A percentile compares a stretch with the other conserved stretches of the same genome.
phyloP scores from a whole-genome alignment of 768 basidiomycete species.

The Mycena belliarum region DNA sequence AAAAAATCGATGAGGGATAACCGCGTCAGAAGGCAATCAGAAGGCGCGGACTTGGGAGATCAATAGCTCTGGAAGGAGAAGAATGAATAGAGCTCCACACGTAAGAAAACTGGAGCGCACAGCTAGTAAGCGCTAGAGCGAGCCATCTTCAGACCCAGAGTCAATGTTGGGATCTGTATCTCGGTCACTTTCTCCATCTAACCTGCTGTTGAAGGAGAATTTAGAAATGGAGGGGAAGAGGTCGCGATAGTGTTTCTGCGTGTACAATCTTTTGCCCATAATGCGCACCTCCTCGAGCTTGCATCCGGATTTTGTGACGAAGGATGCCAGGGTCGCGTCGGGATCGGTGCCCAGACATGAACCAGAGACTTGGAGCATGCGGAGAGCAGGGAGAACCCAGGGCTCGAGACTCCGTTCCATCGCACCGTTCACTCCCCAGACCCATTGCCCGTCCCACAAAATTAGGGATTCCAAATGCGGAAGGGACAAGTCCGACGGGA shows the following conservation, averaged over 20 bases:
- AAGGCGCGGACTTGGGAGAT: too few species aligned
- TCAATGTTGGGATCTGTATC: too few species aligned
- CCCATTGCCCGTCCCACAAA: background rate
- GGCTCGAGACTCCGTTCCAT: background rate
- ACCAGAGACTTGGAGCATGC: background rate
- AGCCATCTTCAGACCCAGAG: too few species aligned
- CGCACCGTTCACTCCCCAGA: background rate
- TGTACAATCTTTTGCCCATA: background rate
- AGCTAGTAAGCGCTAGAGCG: too few species aligned
- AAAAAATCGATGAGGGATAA: too few species aligned
- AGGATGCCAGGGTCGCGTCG: background rate
- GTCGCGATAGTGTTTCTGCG: background rate
- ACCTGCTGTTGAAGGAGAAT: background rate
- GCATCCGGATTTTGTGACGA: background rate
- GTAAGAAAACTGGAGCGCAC: too few species aligned
- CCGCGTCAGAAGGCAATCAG: too few species aligned
- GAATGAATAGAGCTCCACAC: too few species aligned
- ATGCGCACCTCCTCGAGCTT: background rate
- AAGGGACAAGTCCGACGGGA: background rate
- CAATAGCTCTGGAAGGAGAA: too few species aligned
- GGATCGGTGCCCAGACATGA: background rate
- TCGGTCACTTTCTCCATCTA: too few species aligned
- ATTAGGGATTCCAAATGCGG: background rate
- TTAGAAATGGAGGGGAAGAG: background rate
- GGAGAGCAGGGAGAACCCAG: background rate